phyloP scores from a whole-genome alignment of 495 filamentous ascomycete species.

The Aspergillus taichungensis region DNA sequence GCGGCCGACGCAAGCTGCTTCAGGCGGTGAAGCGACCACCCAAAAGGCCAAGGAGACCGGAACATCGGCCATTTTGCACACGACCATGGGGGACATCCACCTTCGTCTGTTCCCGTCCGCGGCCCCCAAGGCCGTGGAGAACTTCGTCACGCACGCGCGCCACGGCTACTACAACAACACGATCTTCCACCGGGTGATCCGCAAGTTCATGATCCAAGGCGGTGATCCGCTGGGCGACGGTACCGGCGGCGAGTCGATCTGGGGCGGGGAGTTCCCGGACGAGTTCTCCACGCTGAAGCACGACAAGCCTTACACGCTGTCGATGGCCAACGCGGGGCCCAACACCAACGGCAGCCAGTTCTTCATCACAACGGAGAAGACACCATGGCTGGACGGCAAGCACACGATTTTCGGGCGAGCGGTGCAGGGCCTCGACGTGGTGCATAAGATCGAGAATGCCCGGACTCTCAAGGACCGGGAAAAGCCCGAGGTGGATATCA shows the following conservation, averaged over 20 bases:
- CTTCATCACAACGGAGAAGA: constrained; percentile 97
- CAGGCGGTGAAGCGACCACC: constrained; percentile 31
- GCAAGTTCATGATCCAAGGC: constrained; percentile 95
- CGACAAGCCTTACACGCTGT: constrained; percentile 91
- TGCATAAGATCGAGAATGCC: constrained; percentile 91
- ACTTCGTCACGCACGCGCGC: constrained; percentile 87
- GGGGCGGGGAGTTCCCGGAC: constrained; percentile 92
- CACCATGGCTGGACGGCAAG: constrained; percentile 91
- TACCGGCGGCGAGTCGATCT: constrained; percentile 93
- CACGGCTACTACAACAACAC: constrained; percentile 93
- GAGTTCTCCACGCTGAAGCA: constrained; percentile 88
- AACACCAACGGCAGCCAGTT: constrained; percentile 80
- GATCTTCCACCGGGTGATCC: constrained; percentile 94
- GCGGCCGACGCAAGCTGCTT: constrained; percentile 50
- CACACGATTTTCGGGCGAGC: constrained; percentile 94
- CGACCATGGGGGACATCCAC: constrained; percentile 89
- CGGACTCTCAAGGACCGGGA: constrained; percentile 72
- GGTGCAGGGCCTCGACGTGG: constrained; percentile 83
- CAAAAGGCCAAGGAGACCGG: constrained; percentile 62
- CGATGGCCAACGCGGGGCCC: constrained; percentile 94
- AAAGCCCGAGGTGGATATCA: constrained; percentile 93
- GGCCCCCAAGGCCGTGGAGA: constrained; percentile 94
- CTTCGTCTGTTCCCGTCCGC: constrained; percentile 88
- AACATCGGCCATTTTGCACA: constrained; percentile 78
- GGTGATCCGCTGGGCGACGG: constrained; percentile 93